Evolutionary conservation across 257 asterid species (phyloP).

Genomic region (Solanum bulbocastanum): DNA sequence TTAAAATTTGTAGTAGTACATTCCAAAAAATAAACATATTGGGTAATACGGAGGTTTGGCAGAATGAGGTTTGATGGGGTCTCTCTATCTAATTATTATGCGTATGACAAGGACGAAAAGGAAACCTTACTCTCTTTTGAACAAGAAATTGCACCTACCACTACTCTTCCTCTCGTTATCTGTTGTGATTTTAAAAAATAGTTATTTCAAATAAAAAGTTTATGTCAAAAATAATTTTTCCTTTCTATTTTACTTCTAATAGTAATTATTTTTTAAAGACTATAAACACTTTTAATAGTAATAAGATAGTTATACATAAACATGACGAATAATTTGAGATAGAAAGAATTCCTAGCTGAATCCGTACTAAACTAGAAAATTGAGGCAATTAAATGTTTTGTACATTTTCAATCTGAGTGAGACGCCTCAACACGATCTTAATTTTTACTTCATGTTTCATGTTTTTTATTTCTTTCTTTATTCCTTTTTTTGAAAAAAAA

Average conservation of each 20-base stretch:
- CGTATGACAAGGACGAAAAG: neutral
- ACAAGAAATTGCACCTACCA: neutral
- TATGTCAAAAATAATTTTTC: neutral
- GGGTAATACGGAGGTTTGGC: neutral
- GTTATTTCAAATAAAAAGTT: neutral
- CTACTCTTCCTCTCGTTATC: neutral
- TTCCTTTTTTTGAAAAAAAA: neutral
- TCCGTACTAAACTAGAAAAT: neutral
- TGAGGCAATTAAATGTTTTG: neutral
- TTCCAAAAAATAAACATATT: too few species aligned
- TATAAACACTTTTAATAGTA: too few species aligned
- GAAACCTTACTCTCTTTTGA: neutral
- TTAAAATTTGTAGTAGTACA: neutral
- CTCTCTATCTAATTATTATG: neutral
- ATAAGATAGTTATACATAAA: too few species aligned
- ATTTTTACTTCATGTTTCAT: neutral
- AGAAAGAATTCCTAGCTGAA: neutral
- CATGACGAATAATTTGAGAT: too few species aligned
- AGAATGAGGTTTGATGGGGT: neutral
- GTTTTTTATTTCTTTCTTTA: neutral
- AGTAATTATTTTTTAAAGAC: neutral
- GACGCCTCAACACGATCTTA: neutral
- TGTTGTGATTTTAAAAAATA: neutral
- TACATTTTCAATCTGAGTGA: neutral
- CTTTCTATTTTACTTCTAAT: rapidly evolving